Evolutionary conservation across 371 early-diverging fungal genomes (phyloP).

Genomic region (Mucor racemosus): DNA sequence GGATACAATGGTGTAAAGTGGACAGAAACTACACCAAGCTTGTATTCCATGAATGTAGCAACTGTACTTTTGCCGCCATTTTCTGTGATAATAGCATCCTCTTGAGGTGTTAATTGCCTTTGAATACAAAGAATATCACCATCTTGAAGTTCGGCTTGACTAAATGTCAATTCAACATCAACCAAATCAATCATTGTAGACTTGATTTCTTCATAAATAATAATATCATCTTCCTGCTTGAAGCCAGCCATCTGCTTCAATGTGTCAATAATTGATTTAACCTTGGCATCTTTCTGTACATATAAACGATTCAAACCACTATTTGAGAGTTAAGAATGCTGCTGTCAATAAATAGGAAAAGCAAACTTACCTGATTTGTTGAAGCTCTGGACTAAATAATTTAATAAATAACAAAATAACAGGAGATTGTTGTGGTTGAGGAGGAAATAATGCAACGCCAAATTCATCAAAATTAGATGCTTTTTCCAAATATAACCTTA

Average conservation of each 20-base stretch:
- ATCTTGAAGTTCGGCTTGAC: conserved; percentile 78
- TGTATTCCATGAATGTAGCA: conserved; percentile 74
- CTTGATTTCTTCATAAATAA: conserved; percentile 91
- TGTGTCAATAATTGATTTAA: conserved; percentile 61
- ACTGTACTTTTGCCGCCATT: conserved; percentile 53
- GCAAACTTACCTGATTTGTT: conserved; percentile 25
- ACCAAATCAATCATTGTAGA: conserved; percentile 85
- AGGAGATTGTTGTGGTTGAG: conserved; percentile 5
- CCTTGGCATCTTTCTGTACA: conserved; percentile 53
- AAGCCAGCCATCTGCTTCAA: conserved; percentile 61
- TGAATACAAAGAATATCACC: conserved; percentile 94
- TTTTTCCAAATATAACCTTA: conserved; percentile 36
- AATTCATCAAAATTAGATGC: conserved; percentile 9
- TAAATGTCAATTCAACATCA: conserved; percentile 68
- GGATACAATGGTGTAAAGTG: conserved; percentile 62
- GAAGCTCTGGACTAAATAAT: conserved; percentile 26
- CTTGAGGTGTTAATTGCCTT: conserved; percentile 53
- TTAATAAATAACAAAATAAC: conserved; percentile 34
- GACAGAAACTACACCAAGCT: conserved; percentile 70
- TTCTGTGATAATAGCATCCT: conserved; percentile 45
- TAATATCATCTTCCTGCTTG: conserved; percentile 57
- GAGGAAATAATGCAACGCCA: conserved; percentile 18
- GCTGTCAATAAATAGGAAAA: too few species aligned
- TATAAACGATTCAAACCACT: conserved; percentile 66
- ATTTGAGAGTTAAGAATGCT: background rate